Evolutionary conservation across 78 protist species (phyloP), one percentile per base, ranked within the genome.

Genomic region (Ministeria vibrans): DNA sequence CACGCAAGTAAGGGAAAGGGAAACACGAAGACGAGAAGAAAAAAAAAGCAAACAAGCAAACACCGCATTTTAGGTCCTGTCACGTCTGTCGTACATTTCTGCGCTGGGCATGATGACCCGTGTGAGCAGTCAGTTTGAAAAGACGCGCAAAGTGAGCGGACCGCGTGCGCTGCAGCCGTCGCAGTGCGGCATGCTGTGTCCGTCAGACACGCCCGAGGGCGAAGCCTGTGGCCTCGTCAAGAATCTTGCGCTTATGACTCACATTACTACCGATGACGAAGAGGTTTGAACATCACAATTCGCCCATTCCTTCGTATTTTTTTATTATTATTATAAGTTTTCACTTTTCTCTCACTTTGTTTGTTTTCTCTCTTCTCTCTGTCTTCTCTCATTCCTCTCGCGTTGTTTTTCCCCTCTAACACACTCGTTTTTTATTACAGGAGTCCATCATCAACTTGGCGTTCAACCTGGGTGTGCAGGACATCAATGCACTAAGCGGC

Each of bases 161-260:
- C 87, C 89, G 30, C 86, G 92, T 25, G 49, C 90, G n/a, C 77
- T 85, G 46, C 99, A 98, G 87, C 95, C 98, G 18, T 92, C 98
- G 18, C 99, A 98, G 76, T 99, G 96, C 94, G 99, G 99, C 38
- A 95, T 98, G 95, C 86, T 99, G 13, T 98, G 99, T 78, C 99
- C 99, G 28, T 63, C 95, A 0, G 99, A 98, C 83, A 98, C 99
- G 11, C 99, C 99, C 1, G 99, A 98, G 79, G 99, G 99, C 1
- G 99, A 97, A 78, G 77, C 92, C 30, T 98, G 99, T 55, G 99
- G 99, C 44, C 91, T 98, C 25, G 99, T 96, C n/a, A 98, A 98
- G 92, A 98, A 98, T 87, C 79, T 98, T 30, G 95, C 99, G 44
- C 92, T 97, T 28, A 84, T 96, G 89, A 80, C 98, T 1, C 98